These are phyloP conservation scores for Trametes elegans DNA, from an alignment of 768 basidiomycete species.

Conservation along the genomic window DNA sequence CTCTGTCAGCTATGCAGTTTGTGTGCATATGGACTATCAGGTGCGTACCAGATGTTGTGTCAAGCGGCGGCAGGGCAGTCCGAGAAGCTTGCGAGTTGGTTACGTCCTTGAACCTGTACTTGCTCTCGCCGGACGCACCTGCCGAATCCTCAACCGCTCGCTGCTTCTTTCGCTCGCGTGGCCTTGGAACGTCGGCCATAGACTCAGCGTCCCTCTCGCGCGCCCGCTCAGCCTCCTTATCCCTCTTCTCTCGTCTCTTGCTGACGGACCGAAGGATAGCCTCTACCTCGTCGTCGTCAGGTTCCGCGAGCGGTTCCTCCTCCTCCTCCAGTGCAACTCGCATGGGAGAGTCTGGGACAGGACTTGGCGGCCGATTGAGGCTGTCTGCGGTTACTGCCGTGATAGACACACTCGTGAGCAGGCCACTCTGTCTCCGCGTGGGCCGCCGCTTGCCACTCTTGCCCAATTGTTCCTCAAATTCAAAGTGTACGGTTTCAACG, in stretches of 20 bases:
- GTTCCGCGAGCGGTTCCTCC: constrained; percentile 40
- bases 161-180: constrained; percentile 40
- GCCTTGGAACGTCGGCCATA: constrained; percentile 25
- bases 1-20: constrained; percentile 21
- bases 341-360: constrained; percentile 63
- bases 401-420: constrained; percentile 44
- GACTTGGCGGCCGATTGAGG: constrained; percentile 53
- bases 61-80: constrained; percentile 34
- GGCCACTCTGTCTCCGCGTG: constrained; percentile 48
- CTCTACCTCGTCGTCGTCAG: constrained; percentile 37
- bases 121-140: constrained; percentile 34
- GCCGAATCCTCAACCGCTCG: constrained; percentile 36
- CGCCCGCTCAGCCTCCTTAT: constrained; percentile 33
- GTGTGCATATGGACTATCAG: not conserved
- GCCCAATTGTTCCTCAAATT: constrained; percentile 31
- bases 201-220: constrained; percentile 29
- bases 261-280: constrained; percentile 34
- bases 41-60: constrained; percentile 38
- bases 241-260: constrained; percentile 52
- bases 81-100: constrained; percentile 53
- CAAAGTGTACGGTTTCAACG: constrained; percentile 35
- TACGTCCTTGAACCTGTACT: constrained; percentile 61
- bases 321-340: constrained; percentile 57
- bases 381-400: constrained; percentile 27
- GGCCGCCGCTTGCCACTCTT: constrained; percentile 35